phyloP scores from a whole-genome alignment of 2,329 filamentous ascomycete species.

The Fusarium sp. region DNA sequence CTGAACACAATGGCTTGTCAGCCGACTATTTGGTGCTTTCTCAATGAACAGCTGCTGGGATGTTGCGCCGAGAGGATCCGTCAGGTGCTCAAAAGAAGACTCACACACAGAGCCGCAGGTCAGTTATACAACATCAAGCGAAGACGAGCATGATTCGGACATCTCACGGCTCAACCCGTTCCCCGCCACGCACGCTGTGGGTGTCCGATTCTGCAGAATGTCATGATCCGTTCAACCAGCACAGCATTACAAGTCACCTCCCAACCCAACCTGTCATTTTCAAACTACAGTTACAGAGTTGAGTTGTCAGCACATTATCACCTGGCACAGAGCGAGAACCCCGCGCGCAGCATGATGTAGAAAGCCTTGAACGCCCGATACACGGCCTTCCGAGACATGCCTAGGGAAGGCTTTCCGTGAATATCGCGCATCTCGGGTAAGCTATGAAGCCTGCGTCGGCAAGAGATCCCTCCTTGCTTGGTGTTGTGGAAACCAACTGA shows the following conservation, averaged over 20 bases:
- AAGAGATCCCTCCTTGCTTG: neutral
- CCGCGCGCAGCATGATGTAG: constrained; percentile 10
- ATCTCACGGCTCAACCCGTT: neutral
- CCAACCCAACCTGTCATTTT: neutral
- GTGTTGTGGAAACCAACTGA: constrained; percentile 12
- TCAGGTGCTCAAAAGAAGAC: neutral
- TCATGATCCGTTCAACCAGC: neutral
- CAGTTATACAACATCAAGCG: neutral
- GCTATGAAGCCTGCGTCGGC: constrained; percentile 13
- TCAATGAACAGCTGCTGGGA: neutral
- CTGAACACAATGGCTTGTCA: constrained; percentile 6
- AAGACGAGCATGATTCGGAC: neutral
- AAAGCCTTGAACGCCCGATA: constrained; percentile 16
- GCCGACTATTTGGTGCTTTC: neutral
- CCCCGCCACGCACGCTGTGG: neutral
- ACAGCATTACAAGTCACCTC: neutral
- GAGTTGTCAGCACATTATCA: neutral
- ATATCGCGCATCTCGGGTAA: constrained; percentile 22
- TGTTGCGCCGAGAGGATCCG: neutral
- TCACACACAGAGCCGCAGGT: neutral
- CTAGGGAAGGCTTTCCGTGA: neutral
- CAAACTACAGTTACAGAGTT: neutral
- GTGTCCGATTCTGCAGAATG: neutral
- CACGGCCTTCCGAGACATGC: constrained; percentile 18
- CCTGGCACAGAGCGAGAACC: neutral